phyloP scores from a whole-genome alignment of 1,284 basidiomycete genomes.

The Pyrrhoderma noxium region DNA sequence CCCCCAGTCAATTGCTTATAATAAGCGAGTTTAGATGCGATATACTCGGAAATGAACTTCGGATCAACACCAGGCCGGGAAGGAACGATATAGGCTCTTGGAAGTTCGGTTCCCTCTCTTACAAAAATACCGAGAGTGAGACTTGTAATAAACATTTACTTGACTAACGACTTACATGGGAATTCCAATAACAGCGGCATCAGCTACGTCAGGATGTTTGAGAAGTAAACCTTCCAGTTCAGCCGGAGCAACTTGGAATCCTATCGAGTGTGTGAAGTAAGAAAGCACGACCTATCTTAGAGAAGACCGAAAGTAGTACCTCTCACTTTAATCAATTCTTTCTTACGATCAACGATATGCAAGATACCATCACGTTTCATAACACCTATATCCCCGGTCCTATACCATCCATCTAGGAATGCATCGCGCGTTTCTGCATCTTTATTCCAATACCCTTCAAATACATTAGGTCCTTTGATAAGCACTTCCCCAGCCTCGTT shows the following conservation, averaged over 20 bases:
- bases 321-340: conserved; percentile 32
- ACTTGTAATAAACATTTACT: conserved; percentile 33
- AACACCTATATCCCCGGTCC: conserved; percentile 64
- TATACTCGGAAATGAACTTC: conserved; percentile 47
- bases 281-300: neutral
- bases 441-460: conserved; percentile 65
- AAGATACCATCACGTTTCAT: conserved; percentile 53
- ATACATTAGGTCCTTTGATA: conserved; percentile 41
- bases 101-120: conserved; percentile 28
- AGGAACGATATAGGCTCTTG: conserved; percentile 66
- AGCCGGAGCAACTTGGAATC: conserved; percentile 64
- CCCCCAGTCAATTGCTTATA: conserved; percentile 65
- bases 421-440: conserved; percentile 54
- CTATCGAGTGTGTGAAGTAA: conserved; percentile 12
- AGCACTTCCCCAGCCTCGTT: conserved; percentile 62
- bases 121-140: neutral
- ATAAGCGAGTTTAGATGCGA: conserved; percentile 48
- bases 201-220: conserved; percentile 62
- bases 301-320: neutral
- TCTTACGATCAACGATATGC: conserved; percentile 61
- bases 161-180: conserved; percentile 51
- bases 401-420: conserved; percentile 63
- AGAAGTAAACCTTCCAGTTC: conserved; percentile 73
- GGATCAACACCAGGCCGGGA: conserved; percentile 18
- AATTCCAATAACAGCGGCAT: conserved; percentile 69